These are phyloP conservation scores for Psilocybe sp. DNA, from an alignment of 768 basidiomycete species.

Conservation along the genomic window DNA sequence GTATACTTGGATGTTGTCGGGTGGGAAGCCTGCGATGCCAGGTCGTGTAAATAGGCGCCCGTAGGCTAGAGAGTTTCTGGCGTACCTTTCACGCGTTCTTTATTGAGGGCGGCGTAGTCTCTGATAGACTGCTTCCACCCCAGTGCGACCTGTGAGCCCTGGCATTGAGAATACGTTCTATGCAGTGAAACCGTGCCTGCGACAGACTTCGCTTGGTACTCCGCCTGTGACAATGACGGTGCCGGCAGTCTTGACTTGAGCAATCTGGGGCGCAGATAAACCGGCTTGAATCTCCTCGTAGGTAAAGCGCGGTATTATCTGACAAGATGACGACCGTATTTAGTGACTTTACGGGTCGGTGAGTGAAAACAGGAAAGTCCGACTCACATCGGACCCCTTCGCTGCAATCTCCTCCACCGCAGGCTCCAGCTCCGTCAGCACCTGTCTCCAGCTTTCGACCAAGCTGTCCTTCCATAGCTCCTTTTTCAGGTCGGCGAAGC, in stretches of 20 bases:
- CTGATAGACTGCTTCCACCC: slow-evolving; percentile 54
- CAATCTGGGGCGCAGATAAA: slow-evolving; percentile 40
- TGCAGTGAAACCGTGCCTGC: slow-evolving; percentile 10
- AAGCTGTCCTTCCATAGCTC: slow-evolving; percentile 45
- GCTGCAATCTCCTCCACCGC: slow-evolving; percentile 45
- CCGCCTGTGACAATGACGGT: slow-evolving; percentile 56
- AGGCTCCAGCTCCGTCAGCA: slow-evolving; percentile 46
- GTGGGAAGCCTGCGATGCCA: slow-evolving; percentile 55
- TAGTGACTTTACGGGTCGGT: too few species aligned
- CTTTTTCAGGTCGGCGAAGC: slow-evolving; percentile 62
- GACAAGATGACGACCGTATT: background rate
- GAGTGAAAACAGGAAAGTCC: background rate
- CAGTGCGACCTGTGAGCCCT: slow-evolving; percentile 50
- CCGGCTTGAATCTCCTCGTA: slow-evolving; percentile 45
- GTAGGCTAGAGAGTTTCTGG: background rate
- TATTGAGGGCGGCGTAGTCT: slow-evolving; percentile 52
- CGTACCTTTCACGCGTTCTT: slow-evolving; percentile 44
- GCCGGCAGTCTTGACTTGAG: slow-evolving; percentile 48
- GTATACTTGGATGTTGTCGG: slow-evolving; percentile 66
- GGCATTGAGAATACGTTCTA: too few species aligned
- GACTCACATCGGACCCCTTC: slow-evolving; percentile 44
- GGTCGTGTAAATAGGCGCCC: background rate
- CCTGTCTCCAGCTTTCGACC: slow-evolving; percentile 50
- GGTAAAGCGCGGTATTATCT: slow-evolving; percentile 52
- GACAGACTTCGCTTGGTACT: slow-evolving; percentile 47